These are phyloP conservation scores for Saccharum hybrid DNA, from an alignment of 202 grass and related monocot species.

Conservation along the genomic window DNA sequence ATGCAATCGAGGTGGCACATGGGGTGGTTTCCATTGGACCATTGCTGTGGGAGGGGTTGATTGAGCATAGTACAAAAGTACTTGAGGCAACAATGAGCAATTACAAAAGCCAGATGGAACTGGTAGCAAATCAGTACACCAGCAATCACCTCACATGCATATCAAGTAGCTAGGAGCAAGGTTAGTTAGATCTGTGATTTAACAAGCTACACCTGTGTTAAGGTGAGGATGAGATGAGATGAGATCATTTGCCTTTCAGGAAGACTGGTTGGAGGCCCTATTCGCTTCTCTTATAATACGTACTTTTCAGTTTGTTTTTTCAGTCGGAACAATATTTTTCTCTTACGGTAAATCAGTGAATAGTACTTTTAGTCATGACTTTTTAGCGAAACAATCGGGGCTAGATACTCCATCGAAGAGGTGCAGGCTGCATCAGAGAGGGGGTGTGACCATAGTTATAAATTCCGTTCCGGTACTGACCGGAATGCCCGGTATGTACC, in stretches of 20 bases:
- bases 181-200: constrained; percentile 53
- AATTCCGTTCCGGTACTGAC: too few relatives aligned
- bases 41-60: constrained; percentile 34
- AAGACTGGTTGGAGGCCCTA: background rate
- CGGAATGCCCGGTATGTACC: too few relatives aligned
- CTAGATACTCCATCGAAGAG: background rate
- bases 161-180: constrained; percentile 20
- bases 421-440: background rate
- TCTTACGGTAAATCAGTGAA: too few relatives aligned
- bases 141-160: constrained; percentile 46
- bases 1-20: constrained; percentile 58
- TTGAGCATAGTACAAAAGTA: constrained; percentile 28
- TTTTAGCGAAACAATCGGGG: too few relatives aligned
- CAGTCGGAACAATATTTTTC: too few relatives aligned
- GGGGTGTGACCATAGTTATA: too few relatives aligned
- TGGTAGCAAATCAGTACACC: background rate
- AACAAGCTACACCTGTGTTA: constrained; percentile 35
- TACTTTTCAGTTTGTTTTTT: too few relatives aligned
- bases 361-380: too few relatives aligned
- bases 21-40: constrained; percentile 51
- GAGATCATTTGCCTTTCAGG: background rate
- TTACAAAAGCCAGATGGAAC: constrained; percentile 40
- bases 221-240: constrained; percentile 31
- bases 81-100: constrained; percentile 42
- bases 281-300: too few relatives aligned